Percentiles rank a stretch among this genome's conserved stretches.
phyloP scores from a whole-genome alignment of 2,329 filamentous ascomycete species.

The Rasamsonia emersonii region DNA sequence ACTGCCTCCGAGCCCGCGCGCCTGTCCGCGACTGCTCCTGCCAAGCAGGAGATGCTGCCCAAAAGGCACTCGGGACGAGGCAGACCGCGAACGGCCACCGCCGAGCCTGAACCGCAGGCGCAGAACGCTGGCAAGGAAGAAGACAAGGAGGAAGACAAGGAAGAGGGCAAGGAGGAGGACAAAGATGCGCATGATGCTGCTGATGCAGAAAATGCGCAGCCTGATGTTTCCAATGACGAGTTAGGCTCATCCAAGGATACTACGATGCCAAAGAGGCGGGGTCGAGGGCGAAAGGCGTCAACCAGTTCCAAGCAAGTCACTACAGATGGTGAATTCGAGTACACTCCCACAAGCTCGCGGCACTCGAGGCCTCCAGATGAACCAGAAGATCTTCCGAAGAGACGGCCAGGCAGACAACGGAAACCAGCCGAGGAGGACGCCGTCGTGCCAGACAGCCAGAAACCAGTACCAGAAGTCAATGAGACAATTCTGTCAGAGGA shows the following conservation, averaged over 20 bases:
- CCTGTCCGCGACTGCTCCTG: conserved; percentile 11
- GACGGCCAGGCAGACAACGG: conserved; percentile 14
- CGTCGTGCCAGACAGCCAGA: conserved; percentile 21
- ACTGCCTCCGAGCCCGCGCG: conserved; percentile 20
- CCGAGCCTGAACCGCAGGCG: conserved; percentile 17
- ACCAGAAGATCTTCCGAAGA: conserved; percentile 12
- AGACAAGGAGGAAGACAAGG: conserved; percentile 37
- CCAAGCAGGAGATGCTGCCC: conserved; percentile 13
- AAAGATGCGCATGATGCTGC: conserved; percentile 29
- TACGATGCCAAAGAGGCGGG: conserved; percentile 13
- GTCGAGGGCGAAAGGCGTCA: conserved; percentile 18
- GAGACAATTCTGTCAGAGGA: conserved; percentile 22
- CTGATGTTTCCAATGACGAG: conserved; percentile 18
- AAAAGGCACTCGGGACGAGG: conserved; percentile 20
- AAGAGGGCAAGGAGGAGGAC: conserved; percentile 21
- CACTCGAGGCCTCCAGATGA: conserved; percentile 15
- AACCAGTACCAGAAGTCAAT: conserved; percentile 24
- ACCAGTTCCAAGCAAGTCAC: conserved; percentile 19
- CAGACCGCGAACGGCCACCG: conserved; percentile 21
- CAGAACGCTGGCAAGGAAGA: conserved; percentile 20
- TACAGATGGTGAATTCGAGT: conserved; percentile 34
- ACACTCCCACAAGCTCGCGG: conserved; percentile 25
- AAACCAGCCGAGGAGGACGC: conserved; percentile 1
- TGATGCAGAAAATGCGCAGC: conserved; percentile 14
- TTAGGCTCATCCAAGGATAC: conserved; percentile 16